phyloP scores from a whole-genome alignment of 2,329 filamentous ascomycete genomes.

The Laburnicola sp. region DNA sequence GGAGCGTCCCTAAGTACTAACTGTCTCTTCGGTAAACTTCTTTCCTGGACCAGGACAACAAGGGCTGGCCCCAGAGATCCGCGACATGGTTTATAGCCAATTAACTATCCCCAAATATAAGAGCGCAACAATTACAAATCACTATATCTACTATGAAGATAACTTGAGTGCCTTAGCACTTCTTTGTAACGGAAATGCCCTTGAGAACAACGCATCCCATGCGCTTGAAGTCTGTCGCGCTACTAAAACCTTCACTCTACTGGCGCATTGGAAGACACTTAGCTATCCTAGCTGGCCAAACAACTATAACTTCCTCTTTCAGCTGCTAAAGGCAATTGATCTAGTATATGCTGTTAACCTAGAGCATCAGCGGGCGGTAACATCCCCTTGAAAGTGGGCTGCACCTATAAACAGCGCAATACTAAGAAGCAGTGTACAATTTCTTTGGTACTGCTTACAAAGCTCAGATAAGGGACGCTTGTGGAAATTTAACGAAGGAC shows the following conservation, averaged over 20 bases:
- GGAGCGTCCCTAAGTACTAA: too few relatives aligned
- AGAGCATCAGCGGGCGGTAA: conserved; percentile 4
- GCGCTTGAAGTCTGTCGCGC: neutral
- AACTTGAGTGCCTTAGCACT: conserved; percentile 2
- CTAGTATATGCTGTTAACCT: conserved; percentile 1
- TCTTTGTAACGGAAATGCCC: conserved; percentile 5
- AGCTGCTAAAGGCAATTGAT: conserved; percentile 2
- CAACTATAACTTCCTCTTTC: neutral
- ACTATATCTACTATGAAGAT: conserved; percentile 4
- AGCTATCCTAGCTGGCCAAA: neutral
- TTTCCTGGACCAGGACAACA: conserved; percentile 1
- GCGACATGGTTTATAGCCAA: conserved; percentile 3
- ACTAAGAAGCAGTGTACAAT: neutral
- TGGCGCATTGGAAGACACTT: neutral
- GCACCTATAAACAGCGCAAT: conserved; percentile 1
- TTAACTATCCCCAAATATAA: neutral
- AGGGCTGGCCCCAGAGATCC: conserved; percentile 3
- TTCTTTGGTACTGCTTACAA: neutral
- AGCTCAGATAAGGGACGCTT: too few relatives aligned
- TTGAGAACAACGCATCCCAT: conserved; percentile 1
- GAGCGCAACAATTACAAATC: neutral
- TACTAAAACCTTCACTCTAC: conserved; percentile 2
- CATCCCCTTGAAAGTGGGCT: conserved; percentile 4
- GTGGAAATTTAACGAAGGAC: neutral
- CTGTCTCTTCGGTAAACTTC: neutral